Base-by-base conservation (phyloP, 2,329 filamentous ascomycete genomes). In the Trichoderma polysporum region DNA sequence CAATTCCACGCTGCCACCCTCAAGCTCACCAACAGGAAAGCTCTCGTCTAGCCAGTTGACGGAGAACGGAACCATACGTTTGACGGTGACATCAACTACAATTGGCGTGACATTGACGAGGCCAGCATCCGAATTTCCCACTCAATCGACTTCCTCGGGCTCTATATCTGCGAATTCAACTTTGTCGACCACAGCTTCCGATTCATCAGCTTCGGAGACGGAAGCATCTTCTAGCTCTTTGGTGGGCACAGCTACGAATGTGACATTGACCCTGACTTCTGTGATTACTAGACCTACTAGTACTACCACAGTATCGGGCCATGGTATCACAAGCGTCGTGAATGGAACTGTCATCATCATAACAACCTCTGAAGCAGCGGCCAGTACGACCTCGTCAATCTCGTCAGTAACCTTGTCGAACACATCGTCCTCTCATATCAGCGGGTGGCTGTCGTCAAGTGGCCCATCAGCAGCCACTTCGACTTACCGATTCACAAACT, bases 301-400 rank as follows among this genome's bases (percentile, higher is more conserved):
- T 53, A 59, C 45, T 53, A 59, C 45, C 47, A 37, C 54, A 33
- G 25, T 45, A 27, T 52, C 41, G n/a, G 45, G n/a, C 15, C 53
- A 53, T 2, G 35, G 54, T 66, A 19, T 39, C 53, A 65, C 62
- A n/a, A 58, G 52, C 6, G 29, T 35, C n/a, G 50, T 67, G 22
- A 67, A 60, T 33, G 66, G 66, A 47, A 68, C 60, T 60, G 54
- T 54, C 47, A 49, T 56, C n/a, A 22, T 41, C n/a, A 41, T 35
- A 29, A 57, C 58, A 47, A 45, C 25, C n/a, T 53, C 52, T 62
- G 66, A 52, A 31, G 52, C 50, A 41, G 39, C 19, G n/a, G 29
- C 50, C 15, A 25, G 35, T 39, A 33, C 58, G 10, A 60, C 53
- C 47, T 65, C 49, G 17, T 47, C 62, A 35, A 50, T 47, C 47